Evolutionary conservation across 2,329 filamentous ascomycete species (phyloP).

Genomic region (Cordyceps tenuipes): DNA sequence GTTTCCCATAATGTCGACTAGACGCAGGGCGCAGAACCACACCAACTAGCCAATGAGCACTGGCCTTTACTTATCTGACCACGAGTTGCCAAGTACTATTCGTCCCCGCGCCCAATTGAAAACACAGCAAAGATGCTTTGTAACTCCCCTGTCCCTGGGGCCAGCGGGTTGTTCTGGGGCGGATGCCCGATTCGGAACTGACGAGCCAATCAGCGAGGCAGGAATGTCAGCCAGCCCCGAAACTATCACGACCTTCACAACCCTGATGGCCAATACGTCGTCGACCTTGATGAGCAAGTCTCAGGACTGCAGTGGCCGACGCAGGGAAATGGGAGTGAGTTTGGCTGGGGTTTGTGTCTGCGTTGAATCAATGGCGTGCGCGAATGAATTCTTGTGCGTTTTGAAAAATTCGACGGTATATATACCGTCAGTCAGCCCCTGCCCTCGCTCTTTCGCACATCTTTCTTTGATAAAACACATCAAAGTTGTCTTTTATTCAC

Average conservation of each 20-base stretch:
- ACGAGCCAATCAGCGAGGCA: not conserved
- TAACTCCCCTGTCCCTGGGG: not conserved
- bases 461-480: not conserved
- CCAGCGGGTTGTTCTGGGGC: slow-evolving; percentile 1
- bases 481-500: not conserved
- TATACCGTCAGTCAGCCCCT: not conserved
- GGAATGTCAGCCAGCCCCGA: slow-evolving; percentile 7
- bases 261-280: slow-evolving; percentile 6
- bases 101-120: not conserved
- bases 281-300: slow-evolving; percentile 10
- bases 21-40: not conserved
- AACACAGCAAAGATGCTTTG: not conserved
- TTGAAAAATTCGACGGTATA: slow-evolving; percentile 3
- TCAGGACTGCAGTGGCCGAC: not conserved
- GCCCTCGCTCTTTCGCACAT: not conserved
- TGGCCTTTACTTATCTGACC: not conserved
- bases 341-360: not conserved
- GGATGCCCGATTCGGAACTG: not conserved
- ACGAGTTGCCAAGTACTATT: not conserved
- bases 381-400: slow-evolving; percentile 2
- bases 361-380: not conserved
- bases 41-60: not conserved
- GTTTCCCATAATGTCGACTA: not conserved
- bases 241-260: slow-evolving; percentile 10
- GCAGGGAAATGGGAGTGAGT: not conserved